Conservation (phyloP, 2,329 filamentous ascomycete species). For the Orbilia blumenaviensis region DNA sequence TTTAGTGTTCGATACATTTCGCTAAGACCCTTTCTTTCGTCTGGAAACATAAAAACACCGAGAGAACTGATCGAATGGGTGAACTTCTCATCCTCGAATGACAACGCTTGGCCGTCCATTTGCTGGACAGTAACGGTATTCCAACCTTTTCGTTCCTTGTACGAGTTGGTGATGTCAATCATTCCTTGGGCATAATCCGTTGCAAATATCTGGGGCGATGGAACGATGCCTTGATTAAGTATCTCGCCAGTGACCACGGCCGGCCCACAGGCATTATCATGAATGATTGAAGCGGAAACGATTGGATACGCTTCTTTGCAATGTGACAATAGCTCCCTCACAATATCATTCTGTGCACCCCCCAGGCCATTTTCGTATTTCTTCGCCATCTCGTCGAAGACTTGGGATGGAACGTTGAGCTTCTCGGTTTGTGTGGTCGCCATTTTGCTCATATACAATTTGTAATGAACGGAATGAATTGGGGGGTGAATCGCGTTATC, state of each 20-base stretch:
- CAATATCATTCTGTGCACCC: constrained; percentile 33
- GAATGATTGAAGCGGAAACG: constrained; percentile 14
- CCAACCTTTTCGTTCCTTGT: constrained; percentile 13
- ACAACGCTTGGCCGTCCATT: constrained; percentile 39
- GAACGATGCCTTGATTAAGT: not conserved
- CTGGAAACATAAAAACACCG: constrained; percentile 43
- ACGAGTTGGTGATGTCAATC: constrained; percentile 16
- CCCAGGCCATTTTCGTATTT: constrained; percentile 24
- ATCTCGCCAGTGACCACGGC: constrained; percentile 23
- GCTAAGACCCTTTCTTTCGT: constrained; percentile 20
- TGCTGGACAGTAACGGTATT: constrained; percentile 14
- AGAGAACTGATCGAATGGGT: constrained; percentile 38
- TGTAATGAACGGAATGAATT: no score
- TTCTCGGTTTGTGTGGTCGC: not conserved
- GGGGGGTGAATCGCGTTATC: no score
- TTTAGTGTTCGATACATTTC: constrained; percentile 34
- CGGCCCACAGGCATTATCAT: constrained; percentile 43
- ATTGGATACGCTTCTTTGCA: constrained; percentile 5
- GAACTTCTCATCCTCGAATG: constrained; percentile 38
- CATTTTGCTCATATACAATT: not conserved
- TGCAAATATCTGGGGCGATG: constrained; percentile 23
- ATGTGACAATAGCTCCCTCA: not conserved
- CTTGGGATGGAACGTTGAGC: not conserved
- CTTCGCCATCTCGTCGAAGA: constrained; percentile 37
- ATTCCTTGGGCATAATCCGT: constrained; percentile 41